Base-by-base conservation (phyloP, 352 stramenopile genomes). In the Globisporangium nunn region DNA sequence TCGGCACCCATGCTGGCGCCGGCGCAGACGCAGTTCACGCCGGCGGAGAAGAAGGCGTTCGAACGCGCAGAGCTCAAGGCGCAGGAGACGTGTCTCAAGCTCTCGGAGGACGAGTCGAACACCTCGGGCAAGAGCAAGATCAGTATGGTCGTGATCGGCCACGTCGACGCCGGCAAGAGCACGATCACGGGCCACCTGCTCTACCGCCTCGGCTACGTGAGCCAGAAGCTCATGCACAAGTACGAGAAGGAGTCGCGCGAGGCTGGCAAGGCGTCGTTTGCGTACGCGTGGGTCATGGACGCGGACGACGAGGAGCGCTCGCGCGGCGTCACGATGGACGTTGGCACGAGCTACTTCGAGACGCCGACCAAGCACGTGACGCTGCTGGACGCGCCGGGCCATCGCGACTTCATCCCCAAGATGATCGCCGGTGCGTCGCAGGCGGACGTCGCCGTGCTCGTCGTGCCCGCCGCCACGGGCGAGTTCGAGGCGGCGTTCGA, bases 111-210 rank as follows among this genome's bases (percentile, higher is more conserved):
- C 23, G 74, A 88, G 44, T 65, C 70, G 1, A 72, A 61, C 12
- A 54, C 51, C 28, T 62, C 70, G 35, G 80, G 75, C 56, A 94
- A 94, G 58, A 69, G 68, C 18, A 85, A 84, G 74, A 85, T 98
- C 57, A 97, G 86, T 53, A 91, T 99, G 80, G 93, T 98, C 35
- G 90, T 99, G 30, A 85, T 98, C 40, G 96, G 96, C 15, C 96
- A 99, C 62, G 96, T 99, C 14, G 96, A 99, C 73, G 91, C 93
- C 3, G 96, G 96, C 35, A 99, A 99, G 80, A 98, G 89, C 47
- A 99, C 96, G 1, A 87, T 99, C 60, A 98, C 96, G 48, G 96
- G 96, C 1, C 96, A 98, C 57, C 74, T 99, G 65, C 76, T 98
- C 15, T 91, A 96, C 62, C 78, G 93, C 37, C 68, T 97, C 0